Conservation (phyloP, 2,329 filamentous ascomycete genomes). For the Fusarium sp. region DNA sequence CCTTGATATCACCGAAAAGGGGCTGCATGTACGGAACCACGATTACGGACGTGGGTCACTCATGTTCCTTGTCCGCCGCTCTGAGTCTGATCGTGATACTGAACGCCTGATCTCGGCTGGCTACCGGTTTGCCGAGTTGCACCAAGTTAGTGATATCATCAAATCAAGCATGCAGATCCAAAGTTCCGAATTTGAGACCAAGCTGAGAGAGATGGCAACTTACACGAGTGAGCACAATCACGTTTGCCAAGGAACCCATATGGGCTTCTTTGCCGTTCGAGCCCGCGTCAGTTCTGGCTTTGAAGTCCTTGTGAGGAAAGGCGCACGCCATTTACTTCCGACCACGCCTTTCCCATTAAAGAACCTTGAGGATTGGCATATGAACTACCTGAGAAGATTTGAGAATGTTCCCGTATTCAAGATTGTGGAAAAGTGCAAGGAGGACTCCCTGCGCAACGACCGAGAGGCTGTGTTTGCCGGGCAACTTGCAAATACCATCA, state of each 20-base stretch:
- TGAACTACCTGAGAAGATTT: slow-evolving; percentile 65
- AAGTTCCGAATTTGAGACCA: slow-evolving; percentile 68
- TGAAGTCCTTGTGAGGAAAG: slow-evolving; percentile 71
- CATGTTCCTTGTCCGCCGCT: slow-evolving; percentile 80
- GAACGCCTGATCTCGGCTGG: slow-evolving; percentile 76
- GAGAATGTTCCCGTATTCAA: slow-evolving; percentile 57
- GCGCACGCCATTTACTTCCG: slow-evolving; percentile 71
- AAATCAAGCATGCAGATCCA: slow-evolving; percentile 81
- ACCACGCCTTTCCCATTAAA: slow-evolving; percentile 66
- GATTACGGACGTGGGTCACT: slow-evolving; percentile 79
- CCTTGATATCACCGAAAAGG: slow-evolving; percentile 59
- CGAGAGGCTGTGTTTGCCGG: slow-evolving; percentile 60
- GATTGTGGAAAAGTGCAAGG: slow-evolving; percentile 51
- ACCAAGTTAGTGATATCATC: slow-evolving; percentile 76
- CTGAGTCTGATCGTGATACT: slow-evolving; percentile 69
- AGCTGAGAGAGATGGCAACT: slow-evolving; percentile 73
- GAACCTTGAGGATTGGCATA: slow-evolving; percentile 66
- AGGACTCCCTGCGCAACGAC: slow-evolving; percentile 50
- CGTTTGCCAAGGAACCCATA: slow-evolving; percentile 65
- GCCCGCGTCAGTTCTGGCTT: slow-evolving; percentile 68
- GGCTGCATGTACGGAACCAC: slow-evolving; percentile 46
- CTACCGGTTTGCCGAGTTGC: slow-evolving; percentile 80
- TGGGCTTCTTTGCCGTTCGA: slow-evolving; percentile 70
- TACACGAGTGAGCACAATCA: slow-evolving; percentile 64
- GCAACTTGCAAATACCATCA: slow-evolving; percentile 59